Base-by-base conservation (phyloP, 306 rosid genomes). In the Ziziphus jujuba region DNA sequence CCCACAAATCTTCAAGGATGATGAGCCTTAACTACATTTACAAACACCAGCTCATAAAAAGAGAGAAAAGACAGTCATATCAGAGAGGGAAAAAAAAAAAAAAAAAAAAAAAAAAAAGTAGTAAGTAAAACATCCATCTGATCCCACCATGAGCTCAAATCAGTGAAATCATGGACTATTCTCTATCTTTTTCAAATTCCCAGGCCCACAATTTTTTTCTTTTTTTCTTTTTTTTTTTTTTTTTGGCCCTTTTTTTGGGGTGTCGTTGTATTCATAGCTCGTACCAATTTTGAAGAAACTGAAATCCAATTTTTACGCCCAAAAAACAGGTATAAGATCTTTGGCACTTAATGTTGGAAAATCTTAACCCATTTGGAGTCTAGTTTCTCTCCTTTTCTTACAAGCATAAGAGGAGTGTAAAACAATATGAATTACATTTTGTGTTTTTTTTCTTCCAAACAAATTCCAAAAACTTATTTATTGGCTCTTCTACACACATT, bases 401-500 rank as follows among this genome's bases (percentile, higher is more conserved):
- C 45, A 40, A 40, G 45, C 45, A 40, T 8, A 40, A 40, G 14
- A 40, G 45, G 45, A 28, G 33, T 10, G 12, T 2, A 40, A 34
- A 36, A 40, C 12, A 54, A 54, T 54, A 54, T 20, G 5, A 54
- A 54, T 54, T 19, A 12, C 31, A 54, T 1, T 54, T 54, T 11
- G 25, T 34, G 15, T 9, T 22, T 55, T 22, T 22, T 8, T 25
- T 11, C 2, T 14, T 34, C 31, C 65, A 77, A 79, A 67, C 66
- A 73, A 75, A 73, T 49, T 66, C 72, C 65, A 59, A 68, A 75
- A 72, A 68, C 72, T 82, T 70, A 65, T 71, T 85, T 77, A 67
- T 71, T 63, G 58, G 24, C n/a, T 21, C 54, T 75, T 78, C 84
- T 81, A 69, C 84, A 81, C 79, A 72, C 69, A 52, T 56, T 23